These are phyloP conservation scores for Hondaea fermentalgiana DNA, from an alignment of 108 stramenopile genomes.

Conservation along the genomic window DNA sequence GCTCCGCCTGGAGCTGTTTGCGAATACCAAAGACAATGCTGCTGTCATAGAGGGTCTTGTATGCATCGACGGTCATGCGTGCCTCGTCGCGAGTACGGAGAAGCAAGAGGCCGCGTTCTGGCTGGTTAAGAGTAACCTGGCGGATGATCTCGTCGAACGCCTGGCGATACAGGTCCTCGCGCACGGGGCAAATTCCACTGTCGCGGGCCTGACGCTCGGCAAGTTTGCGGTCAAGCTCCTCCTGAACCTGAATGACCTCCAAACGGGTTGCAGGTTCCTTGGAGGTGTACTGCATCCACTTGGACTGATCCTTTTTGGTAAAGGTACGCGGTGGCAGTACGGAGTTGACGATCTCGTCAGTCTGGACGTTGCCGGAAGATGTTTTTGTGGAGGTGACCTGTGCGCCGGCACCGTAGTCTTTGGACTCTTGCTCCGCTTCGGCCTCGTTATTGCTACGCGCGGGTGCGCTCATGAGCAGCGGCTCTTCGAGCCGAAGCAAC, in stretches of 20 bases:
- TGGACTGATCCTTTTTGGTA: conserved; percentile 46
- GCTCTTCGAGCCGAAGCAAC: background rate
- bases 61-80: conserved; percentile 58
- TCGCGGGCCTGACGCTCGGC: conserved; percentile 53
- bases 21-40: conserved; percentile 53
- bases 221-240: conserved; percentile 46
- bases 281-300: conserved; percentile 56
- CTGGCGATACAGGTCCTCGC: conserved; percentile 56
- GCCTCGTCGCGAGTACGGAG: conserved; percentile 54
- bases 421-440: background rate
- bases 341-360: conserved; percentile 58
- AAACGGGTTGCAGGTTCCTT: conserved; percentile 57
- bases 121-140: conserved; percentile 54
- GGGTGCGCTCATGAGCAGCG: background rate
- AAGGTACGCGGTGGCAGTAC: conserved; percentile 53
- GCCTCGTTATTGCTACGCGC: background rate
- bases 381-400: background rate
- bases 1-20: conserved; percentile 60
- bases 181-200: conserved; percentile 56
- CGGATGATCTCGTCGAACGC: conserved; percentile 47
- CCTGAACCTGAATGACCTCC: conserved; percentile 54
- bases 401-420: background rate
- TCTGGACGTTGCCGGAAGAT: conserved; percentile 25
- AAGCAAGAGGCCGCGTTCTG: conserved; percentile 58
- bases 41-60: conserved; percentile 57